Evolutionary conservation across 1,284 basidiomycete species (phyloP), one percentile per base, ranked within the genome.

Genomic region (Marasmius fiardii): DNA sequence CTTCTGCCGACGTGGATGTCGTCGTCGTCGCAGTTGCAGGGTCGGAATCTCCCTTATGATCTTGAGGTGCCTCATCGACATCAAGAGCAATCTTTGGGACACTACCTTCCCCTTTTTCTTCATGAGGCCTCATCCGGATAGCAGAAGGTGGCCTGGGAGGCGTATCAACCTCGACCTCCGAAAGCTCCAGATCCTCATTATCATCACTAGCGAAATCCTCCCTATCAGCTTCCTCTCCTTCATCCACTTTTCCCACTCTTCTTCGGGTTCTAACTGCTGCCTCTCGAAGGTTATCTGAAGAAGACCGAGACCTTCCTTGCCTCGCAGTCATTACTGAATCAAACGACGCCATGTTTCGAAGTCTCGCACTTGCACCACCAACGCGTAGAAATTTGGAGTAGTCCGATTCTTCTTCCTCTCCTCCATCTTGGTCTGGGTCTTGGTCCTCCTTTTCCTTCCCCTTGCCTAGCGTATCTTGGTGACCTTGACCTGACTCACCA

Each of bases 71-170:
- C 28, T 4, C 28, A 31, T 4, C 4, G 28, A 10, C 28, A 10
- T 31, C 28, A 31, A 31, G 5, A 10, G 4, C 28, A 31, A 20
- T n/a, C 39, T 41, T 41, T 37, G 35, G 39, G 28, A 10, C 28
- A 31, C 10, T 4, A 4, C 28, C 28, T 86, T 89, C 61, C 90
- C 87, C 83, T 91, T 86, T 66, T 86, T 86, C 18, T 89, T 83
- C 37, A 92, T 66, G 41, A 75, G 11, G 11, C 39, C 39, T 10
- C 39, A 41, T n/a, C 39, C 39, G 11, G 16, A 41, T 41, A 41
- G 39, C 39, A 16, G 39, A 41, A 16, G 39, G 39, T n/a, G 39
- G 72, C 2, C 79, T 82, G 1, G 80, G 77, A 1, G 63, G 70
- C 76, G 52, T 68, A 68, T 56, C 68, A 49, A 10, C n/a, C 61